Conservation (phyloP, 768 basidiomycete species). For the Phanerochaete sordida region DNA sequence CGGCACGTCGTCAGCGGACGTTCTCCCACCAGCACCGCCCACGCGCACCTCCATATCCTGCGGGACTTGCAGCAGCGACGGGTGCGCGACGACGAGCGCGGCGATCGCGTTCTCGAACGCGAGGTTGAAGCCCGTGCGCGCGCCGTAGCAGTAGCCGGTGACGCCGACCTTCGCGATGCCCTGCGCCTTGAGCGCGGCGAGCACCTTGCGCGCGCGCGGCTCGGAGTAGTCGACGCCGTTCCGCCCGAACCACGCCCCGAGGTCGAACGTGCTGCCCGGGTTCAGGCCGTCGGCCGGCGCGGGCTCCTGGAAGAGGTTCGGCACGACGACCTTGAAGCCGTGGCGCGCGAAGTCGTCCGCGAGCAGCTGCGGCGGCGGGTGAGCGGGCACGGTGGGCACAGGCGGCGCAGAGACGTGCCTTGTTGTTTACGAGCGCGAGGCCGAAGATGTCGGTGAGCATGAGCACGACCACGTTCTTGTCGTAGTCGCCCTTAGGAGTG, state of each 20-base stretch:
- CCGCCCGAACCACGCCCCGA: conserved; percentile 30
- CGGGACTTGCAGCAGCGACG: conserved; percentile 56
- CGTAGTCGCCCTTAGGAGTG: conserved; percentile 34
- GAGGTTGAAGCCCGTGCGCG: conserved; percentile 58
- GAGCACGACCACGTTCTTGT: conserved; percentile 38
- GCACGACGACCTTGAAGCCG: conserved; percentile 34
- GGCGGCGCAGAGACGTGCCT: conserved; percentile 13
- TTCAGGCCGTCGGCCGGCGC: conserved; percentile 1
- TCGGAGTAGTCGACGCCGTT: conserved; percentile 24
- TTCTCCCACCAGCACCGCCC: too few relatives aligned
- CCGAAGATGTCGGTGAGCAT: conserved; percentile 39
- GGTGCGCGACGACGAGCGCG: conserved; percentile 52
- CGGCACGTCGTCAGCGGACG: too few relatives aligned
- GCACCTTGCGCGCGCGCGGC: conserved; percentile 51
- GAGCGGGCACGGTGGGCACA: too few relatives aligned
- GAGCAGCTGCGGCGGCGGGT: conserved; percentile 19
- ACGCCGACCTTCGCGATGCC: conserved; percentile 59
- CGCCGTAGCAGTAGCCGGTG: conserved; percentile 71
- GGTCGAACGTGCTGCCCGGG: conserved; percentile 22
- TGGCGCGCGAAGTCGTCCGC: conserved; percentile 42
- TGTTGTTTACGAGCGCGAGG: conserved; percentile 29
- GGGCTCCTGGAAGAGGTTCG: conserved; percentile 32
- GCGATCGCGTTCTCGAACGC: conserved; percentile 51
- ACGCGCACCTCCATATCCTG: conserved; percentile 68
- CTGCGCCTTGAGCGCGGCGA: conserved; percentile 50